Base-by-base conservation (phyloP, 768 basidiomycete genomes). In the Hygrocybe punicea region DNA sequence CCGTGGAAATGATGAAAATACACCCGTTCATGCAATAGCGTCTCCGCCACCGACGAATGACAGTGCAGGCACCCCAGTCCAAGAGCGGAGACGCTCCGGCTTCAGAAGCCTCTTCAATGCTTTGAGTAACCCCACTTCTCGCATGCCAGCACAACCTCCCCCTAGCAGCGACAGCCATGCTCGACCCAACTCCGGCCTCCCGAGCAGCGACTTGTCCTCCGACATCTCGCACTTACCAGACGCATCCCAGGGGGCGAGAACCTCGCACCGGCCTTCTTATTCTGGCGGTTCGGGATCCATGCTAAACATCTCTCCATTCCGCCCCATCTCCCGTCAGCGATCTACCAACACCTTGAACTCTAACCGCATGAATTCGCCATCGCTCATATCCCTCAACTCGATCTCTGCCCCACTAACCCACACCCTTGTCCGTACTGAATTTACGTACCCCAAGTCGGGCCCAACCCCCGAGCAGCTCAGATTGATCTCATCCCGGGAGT, bases 351-450 rank as follows among this genome's bases (percentile, higher is more conserved):
- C 76, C 7, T 66, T 76, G 24, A 72, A 74, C 53, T 71, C 71
- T 14, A 70, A 69, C 57, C 70, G 74, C 54, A 76, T 84, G 47
- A 83, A 78, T 34, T 88, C 85, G 1, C 83, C 87, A 7, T 88
- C 88, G 17, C 73, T 79, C 53, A 84, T 89, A 55, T 89, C 89
- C 16, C 75, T 91, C 35, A 76, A 83, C 60, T 87, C 82, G 9
- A 92, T 93, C 56, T 90, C 88, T 5, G 66, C 87, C 4, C 91
- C 91, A 6, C 79, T 93, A 8, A 79, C 84, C 6, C 87, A 93
- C 67, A 92, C 91, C 10, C 73, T 81, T 24, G 74, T 81, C 19
- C 84, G 86, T 21, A 85, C 89, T 1, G 85, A 86, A 65, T 87
- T 91, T 59, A 79, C 80, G 16, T 88, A 84, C 62, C 87, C 87